Evolutionary conservation across 805 yeast species (phyloP).

Genomic region (Candida piceae): DNA sequence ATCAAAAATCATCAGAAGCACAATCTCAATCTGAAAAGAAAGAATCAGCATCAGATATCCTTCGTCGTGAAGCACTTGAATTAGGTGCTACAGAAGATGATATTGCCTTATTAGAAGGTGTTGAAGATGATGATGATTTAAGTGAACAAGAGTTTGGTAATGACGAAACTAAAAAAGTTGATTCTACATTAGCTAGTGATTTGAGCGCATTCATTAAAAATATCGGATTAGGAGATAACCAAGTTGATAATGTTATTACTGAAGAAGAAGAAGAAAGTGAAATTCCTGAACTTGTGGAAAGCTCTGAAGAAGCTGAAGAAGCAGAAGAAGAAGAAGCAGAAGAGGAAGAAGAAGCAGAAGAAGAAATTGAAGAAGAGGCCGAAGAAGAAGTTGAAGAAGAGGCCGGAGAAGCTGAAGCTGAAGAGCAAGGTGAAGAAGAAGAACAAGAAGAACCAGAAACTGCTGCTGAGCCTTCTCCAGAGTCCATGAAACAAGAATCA

Average conservation of each 20-base stretch:
- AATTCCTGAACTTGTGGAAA: constrained; percentile 36
- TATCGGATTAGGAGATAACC: constrained; percentile 53
- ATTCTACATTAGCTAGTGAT: constrained; percentile 46
- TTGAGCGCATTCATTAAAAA: constrained; percentile 57
- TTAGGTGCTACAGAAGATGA: constrained; percentile 89
- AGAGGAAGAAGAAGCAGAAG: constrained; percentile 21
- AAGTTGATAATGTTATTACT: constrained; percentile 33
- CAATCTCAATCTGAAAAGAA: background rate
- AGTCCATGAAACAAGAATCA: constrained; percentile 7
- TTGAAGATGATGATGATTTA: constrained; percentile 40
- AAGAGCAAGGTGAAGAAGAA: constrained; percentile 21
- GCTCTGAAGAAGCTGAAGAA: constrained; percentile 31
- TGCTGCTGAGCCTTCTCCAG: constrained; percentile 16
- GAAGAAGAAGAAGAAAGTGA: constrained; percentile 31
- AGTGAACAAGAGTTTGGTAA: constrained; percentile 50
- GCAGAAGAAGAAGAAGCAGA: constrained; percentile 32
- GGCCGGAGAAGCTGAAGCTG: constrained; percentile 22
- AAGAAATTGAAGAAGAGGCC: constrained; percentile 28
- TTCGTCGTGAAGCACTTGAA: constrained; percentile 70
- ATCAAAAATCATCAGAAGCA: too few species aligned
- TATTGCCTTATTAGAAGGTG: constrained; percentile 52
- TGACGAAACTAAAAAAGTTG: constrained; percentile 33
- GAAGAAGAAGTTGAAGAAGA: constrained; percentile 28
- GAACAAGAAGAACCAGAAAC: constrained; percentile 16
- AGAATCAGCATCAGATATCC: constrained; percentile 24